Percentiles rank a stretch among this genome's conserved stretches.
phyloP scores from a whole-genome alignment of 148 eudicot species.

The Nepenthes gracilis region DNA sequence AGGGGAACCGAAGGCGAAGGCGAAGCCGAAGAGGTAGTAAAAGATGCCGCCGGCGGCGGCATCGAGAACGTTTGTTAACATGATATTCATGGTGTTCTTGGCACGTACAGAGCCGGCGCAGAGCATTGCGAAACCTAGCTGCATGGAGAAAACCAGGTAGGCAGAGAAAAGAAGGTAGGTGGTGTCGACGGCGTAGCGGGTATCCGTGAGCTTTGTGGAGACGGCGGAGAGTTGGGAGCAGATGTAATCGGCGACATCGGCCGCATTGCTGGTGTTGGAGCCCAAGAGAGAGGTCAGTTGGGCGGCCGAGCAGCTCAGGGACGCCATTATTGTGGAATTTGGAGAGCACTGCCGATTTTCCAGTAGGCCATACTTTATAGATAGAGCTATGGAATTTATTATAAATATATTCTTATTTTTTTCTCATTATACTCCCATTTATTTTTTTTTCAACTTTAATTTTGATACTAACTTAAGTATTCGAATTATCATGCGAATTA shows the following conservation, averaged over 20 bases:
- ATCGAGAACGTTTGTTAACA: conserved; percentile 84
- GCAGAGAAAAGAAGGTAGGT: conserved; percentile 75
- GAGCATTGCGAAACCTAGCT: conserved; percentile 84
- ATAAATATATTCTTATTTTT: too few species aligned
- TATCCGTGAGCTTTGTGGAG: conserved; percentile 19
- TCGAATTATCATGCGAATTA: too few species aligned
- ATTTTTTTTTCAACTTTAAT: too few species aligned
- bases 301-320: conserved; percentile 19
- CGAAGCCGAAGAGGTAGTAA: conserved; percentile 71
- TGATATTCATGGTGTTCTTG: conserved; percentile 86
- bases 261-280: conserved; percentile 26
- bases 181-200: conserved; percentile 43
- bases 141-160: conserved; percentile 86
- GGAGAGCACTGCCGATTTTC: too few species aligned
- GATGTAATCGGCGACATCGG: conserved; percentile 49
- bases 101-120: conserved; percentile 89
- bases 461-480: too few species aligned
- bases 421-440: too few species aligned
- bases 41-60: conserved; percentile 74
- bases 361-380: too few species aligned
- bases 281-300: conserved; percentile 26
- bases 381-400: too few species aligned
- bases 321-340: background rate
- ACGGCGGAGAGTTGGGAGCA: conserved; percentile 43
- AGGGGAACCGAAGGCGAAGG: conserved; percentile 62